These are phyloP conservation scores for Ceratocystis variospora DNA, from an alignment of 2,329 filamentous ascomycete species.

Conservation along the genomic window DNA sequence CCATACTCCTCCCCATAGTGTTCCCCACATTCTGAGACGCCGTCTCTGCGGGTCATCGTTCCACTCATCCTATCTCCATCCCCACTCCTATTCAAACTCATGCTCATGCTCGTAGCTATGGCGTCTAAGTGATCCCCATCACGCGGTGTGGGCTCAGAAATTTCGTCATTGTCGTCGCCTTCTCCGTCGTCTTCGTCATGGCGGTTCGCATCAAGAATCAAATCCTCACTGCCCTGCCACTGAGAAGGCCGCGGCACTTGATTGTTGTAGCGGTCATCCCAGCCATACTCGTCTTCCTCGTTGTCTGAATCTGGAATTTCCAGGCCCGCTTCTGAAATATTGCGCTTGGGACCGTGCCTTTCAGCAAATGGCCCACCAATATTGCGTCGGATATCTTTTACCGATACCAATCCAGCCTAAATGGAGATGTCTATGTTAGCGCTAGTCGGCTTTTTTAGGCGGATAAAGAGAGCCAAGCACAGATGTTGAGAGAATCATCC, in stretches of 20 bases:
- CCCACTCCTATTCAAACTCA: not conserved
- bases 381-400: conserved; percentile 21
- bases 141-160: not conserved
- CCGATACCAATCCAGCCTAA: conserved; percentile 14
- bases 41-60: not conserved
- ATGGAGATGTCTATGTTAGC: not conserved
- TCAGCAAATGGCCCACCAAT: not conserved
- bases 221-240: conserved; percentile 54
- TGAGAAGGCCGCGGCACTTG: conserved; percentile 48
- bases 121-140: not conserved
- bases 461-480: not conserved
- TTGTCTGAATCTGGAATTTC: conserved; percentile 49
- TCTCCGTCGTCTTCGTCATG: conserved; percentile 23
- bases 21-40: not conserved
- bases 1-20: not conserved
- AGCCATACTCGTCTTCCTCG: conserved; percentile 57
- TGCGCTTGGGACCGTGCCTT: conserved; percentile 42
- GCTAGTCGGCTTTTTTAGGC: not conserved
- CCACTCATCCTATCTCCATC: not conserved
- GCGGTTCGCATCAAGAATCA: conserved; percentile 38
- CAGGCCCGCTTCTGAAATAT: conserved; percentile 32
- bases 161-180: conserved; percentile 19
- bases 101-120: not conserved
- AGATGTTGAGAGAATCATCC: conserved; percentile 17
- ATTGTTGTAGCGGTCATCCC: conserved; percentile 51